Conservation (phyloP, 306 rosid genomes). For the Citrullus colocynthis region DNA sequence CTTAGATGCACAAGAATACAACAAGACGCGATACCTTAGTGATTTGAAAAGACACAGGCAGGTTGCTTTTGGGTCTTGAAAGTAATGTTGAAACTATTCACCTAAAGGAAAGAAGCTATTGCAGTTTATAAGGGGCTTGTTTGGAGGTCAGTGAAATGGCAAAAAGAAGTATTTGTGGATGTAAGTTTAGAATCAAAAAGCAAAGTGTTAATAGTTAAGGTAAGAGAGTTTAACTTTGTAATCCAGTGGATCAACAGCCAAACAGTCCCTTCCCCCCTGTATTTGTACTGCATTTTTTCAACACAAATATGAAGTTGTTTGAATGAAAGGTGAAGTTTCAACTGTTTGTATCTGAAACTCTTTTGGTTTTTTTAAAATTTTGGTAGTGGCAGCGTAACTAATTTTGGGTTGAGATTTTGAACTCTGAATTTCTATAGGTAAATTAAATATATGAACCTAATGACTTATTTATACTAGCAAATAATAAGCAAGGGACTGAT, state of each 20-base stretch:
- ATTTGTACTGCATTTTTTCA: background rate
- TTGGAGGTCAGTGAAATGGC: background rate
- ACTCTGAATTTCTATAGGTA: too few species aligned
- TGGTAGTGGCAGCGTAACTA: too few species aligned
- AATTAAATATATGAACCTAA: too few species aligned
- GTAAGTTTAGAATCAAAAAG: background rate
- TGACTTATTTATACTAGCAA: too few species aligned
- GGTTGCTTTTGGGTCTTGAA: constrained; percentile 34
- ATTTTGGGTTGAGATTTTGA: too few species aligned
- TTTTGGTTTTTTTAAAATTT: too few species aligned
- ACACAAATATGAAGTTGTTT: background rate
- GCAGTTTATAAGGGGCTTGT: background rate
- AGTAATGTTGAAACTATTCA: background rate
- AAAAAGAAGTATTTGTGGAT: background rate
- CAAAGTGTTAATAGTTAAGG: background rate
- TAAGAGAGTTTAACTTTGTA: background rate
- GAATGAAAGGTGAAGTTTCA: background rate
- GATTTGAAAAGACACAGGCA: constrained; percentile 43
- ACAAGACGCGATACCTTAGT: constrained; percentile 53
- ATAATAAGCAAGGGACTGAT: too few species aligned
- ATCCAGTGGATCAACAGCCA: background rate
- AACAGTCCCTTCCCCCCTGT: background rate
- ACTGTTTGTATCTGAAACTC: background rate
- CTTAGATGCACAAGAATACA: constrained; percentile 64
- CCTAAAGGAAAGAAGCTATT: background rate